phyloP scores from a whole-genome alignment of 805 yeast species.

The Saccharomycopsis microspora region DNA sequence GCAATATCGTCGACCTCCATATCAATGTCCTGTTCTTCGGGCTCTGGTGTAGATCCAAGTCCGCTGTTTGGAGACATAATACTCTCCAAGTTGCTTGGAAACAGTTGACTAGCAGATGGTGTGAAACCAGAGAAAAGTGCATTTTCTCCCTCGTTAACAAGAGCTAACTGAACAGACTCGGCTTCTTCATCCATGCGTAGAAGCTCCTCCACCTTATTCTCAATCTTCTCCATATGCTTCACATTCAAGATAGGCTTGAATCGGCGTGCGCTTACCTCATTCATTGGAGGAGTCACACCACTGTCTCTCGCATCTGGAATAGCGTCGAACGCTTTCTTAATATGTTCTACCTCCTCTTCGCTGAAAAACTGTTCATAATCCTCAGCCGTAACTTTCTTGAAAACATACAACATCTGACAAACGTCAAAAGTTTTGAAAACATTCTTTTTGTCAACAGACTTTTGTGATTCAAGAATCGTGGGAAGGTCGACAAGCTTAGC shows the following conservation, averaged over 20 bases:
- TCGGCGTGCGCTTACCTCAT: conserved; percentile 55
- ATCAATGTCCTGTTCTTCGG: conserved; percentile 21
- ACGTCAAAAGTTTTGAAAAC: conserved; percentile 79
- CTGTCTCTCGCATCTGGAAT: conserved; percentile 38
- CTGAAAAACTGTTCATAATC: conserved; percentile 18
- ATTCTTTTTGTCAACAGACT: conserved; percentile 82
- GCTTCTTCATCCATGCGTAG: conserved; percentile 73
- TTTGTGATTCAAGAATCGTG: conserved; percentile 74
- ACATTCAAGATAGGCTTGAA: conserved; percentile 62
- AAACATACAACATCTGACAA: conserved; percentile 72
- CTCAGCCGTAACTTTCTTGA: conserved; percentile 38
- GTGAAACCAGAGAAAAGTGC: neutral
- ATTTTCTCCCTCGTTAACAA: conserved; percentile 28
- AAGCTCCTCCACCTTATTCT: conserved; percentile 66
- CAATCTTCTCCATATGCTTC: conserved; percentile 65
- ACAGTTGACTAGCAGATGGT: neutral
- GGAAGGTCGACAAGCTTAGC: conserved; percentile 88
- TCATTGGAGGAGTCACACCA: conserved; percentile 77
- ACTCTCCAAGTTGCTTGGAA: neutral
- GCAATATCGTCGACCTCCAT: conserved; percentile 9
- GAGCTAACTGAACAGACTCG: conserved; percentile 27
- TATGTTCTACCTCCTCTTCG: conserved; percentile 21
- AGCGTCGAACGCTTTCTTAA: conserved; percentile 16
- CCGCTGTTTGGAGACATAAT: conserved; percentile 2
- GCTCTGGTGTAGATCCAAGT: conserved; percentile 10